Conservation (phyloP, 2,329 filamentous ascomycete genomes). For the Pseudogymnoascus sp. region DNA sequence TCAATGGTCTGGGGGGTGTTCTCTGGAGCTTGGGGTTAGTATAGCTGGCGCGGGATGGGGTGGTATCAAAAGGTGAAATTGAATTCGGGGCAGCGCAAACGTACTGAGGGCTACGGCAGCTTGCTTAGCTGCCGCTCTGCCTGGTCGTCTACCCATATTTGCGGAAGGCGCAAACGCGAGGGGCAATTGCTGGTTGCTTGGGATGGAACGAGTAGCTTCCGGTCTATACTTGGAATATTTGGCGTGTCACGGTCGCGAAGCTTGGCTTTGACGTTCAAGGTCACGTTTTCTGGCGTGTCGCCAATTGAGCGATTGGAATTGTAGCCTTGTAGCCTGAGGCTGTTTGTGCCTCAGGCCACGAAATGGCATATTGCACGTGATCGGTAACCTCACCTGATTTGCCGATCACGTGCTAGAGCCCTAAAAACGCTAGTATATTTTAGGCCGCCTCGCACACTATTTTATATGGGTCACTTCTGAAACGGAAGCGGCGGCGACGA, state of each 20-base stretch:
- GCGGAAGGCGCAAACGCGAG: background rate
- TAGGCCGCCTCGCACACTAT: background rate
- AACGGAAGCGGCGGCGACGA: conserved; percentile 1
- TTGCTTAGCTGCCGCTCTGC: conserved; percentile 47
- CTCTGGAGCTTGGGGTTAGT: conserved; percentile 30
- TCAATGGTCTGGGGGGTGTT: conserved; percentile 40
- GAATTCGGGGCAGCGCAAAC: conserved; percentile 21
- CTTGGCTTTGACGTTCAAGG: conserved; percentile 6
- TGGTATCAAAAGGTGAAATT: conserved; percentile 13
- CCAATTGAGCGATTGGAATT: background rate
- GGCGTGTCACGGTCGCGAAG: conserved; percentile 7
- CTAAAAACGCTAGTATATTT: background rate
- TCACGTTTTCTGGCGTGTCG: conserved; percentile 9
- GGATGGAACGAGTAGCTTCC: conserved; percentile 13
- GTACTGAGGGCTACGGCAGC: conserved; percentile 47
- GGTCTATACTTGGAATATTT: conserved; percentile 5
- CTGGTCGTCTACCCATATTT: conserved; percentile 40
- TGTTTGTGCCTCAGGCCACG: background rate
- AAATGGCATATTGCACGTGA: background rate
- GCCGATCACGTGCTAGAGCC: background rate
- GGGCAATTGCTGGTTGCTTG: conserved; percentile 2
- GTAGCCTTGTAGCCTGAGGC: background rate
- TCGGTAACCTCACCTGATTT: background rate
- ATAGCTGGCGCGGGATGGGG: background rate
- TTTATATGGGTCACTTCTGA: background rate